These are phyloP conservation scores for Arxiozyma heterogenica DNA, from an alignment of 1,139 yeast species.

Conservation along the genomic window DNA sequence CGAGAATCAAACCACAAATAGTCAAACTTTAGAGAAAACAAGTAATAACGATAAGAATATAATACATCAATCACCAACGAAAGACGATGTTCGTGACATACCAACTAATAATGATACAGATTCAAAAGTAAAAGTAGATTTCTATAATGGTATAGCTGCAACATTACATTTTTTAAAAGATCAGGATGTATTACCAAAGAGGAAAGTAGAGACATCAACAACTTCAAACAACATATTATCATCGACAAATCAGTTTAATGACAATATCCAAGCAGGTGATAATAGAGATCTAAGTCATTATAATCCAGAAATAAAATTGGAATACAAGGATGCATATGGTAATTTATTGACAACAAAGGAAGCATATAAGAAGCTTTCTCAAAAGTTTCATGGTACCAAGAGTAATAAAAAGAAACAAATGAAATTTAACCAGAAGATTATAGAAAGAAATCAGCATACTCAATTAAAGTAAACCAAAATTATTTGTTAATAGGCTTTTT, in stretches of 20 bases:
- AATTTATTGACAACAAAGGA: conserved; percentile 55
- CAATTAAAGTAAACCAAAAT: neutral
- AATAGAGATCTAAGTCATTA: conserved; percentile 33
- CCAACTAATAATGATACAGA: too few species aligned
- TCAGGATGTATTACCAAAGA: conserved; percentile 33
- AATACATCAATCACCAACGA: neutral
- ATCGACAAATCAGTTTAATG: neutral
- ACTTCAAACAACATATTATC: neutral
- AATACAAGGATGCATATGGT: conserved; percentile 67
- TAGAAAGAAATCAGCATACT: conserved; percentile 32
- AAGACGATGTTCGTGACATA: neutral
- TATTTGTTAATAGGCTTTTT: neutral
- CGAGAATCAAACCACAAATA: neutral
- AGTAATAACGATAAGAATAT: too few species aligned
- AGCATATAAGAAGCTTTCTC: conserved; percentile 80
- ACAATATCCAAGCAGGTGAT: neutral
- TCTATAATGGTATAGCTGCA: conserved; percentile 47
- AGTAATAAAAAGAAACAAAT: conserved; percentile 37
- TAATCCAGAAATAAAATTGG: conserved; percentile 56
- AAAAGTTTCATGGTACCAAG: conserved; percentile 72
- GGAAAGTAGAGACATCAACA: conserved; percentile 5
- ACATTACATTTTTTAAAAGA: conserved; percentile 47
- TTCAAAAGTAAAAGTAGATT: conserved; percentile 16
- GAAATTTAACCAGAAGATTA: conserved; percentile 32
- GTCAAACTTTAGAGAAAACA: neutral